Conservation (phyloP, 768 basidiomycete species). For the Amanita thiersii region DNA sequence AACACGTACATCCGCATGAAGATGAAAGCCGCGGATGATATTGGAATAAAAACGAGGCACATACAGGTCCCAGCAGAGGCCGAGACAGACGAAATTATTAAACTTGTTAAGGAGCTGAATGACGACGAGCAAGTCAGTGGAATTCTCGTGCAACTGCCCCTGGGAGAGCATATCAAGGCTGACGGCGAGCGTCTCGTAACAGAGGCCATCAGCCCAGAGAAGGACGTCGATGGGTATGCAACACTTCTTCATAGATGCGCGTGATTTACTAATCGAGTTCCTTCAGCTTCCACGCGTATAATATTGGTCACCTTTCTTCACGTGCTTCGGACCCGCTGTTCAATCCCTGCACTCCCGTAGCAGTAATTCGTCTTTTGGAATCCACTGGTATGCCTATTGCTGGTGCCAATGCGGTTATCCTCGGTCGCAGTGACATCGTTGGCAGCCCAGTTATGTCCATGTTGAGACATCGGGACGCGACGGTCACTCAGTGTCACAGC, state of each 20-base stretch:
- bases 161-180: constrained; percentile 71
- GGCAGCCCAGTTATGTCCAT: constrained; percentile 92
- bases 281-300: constrained; percentile 91
- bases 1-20: constrained; percentile 96
- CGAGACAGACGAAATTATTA: constrained; percentile 69
- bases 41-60: constrained; percentile 84
- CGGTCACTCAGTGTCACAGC: constrained; percentile 97
- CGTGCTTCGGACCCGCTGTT: constrained; percentile 86
- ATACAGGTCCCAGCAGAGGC: constrained; percentile 61
- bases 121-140: constrained; percentile 76
- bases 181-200: constrained; percentile 87
- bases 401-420: constrained; percentile 82
- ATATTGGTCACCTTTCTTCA: constrained; percentile 91
- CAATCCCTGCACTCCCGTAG: constrained; percentile 91
- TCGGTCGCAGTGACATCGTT: constrained; percentile 96
- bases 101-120: constrained; percentile 75
- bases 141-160: constrained; percentile 91
- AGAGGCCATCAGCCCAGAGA: constrained; percentile 86
- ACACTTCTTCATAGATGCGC: background rate
- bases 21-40: constrained; percentile 88
- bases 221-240: constrained; percentile 92
- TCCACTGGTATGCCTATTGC: constrained; percentile 70
- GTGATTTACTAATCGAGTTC: background rate
- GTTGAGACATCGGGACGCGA: constrained; percentile 85
- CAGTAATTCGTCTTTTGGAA: constrained; percentile 85